Evolutionary conservation across 1,284 basidiomycete species (phyloP), one percentile per base, ranked within the genome.

Genomic region (Leccinum pallidistipes): DNA sequence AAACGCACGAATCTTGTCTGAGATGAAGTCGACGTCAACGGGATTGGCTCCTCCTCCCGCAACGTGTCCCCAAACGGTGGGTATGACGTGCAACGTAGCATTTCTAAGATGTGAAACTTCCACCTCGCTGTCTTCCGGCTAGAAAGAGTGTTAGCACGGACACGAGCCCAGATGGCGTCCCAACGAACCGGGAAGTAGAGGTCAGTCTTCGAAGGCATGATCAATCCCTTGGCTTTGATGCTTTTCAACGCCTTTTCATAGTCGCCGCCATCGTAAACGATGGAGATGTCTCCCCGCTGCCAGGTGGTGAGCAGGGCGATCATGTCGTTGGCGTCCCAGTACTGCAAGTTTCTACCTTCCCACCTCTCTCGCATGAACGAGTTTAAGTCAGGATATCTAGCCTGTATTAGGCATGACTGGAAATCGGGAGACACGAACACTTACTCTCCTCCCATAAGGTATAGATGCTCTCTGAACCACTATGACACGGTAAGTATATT

Each of bases 311-410:
- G 66, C 16, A 80, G 67, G 31, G 73, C 68, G 36, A 79, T 62
- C 67, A 78, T 73, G 64, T 79, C 77, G 62, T 80, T 78, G 53
- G 78, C 78, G 45, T 80, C 79, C 77, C 79, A 79, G 50, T 68
- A 56, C 14, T 64, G 60, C 34, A 78, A 58, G 62, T 66, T 74
- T 38, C 74, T 64, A 50, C 65, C 75, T 64, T 79, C 78, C 78
- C 78, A 79, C 21, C 64, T 66, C 59, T 76, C 77, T 21, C 69
- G 66, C 18, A 79, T 55, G 64, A 70, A 76, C 14, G 70, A 67
- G 49, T 77, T 66, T 47, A 76, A 58, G 40, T 74, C 70, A 31
- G 72, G 69, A 62, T 69, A 77, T 55, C 75, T 76, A 56, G 18
- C 21, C 36, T 59, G 36, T 31, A 18, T 43, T 38, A 18, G 32